Evolutionary conservation across 2,329 filamentous ascomycete species (phyloP), one percentile per base, ranked within the genome.

Genomic region (Penicillium sp.): DNA sequence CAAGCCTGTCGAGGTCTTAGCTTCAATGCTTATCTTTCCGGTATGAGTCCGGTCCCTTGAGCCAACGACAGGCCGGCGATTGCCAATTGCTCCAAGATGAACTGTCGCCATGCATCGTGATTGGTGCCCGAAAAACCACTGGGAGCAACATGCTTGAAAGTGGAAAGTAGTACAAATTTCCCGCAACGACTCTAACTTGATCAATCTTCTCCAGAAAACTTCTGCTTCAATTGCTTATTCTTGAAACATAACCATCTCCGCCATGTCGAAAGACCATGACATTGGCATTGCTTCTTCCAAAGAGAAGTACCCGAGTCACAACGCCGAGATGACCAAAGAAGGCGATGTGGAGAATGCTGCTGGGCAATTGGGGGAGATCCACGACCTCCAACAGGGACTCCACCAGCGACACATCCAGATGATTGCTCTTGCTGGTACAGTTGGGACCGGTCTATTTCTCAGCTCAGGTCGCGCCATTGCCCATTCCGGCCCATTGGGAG

Each of bases 361-460:
- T 3, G 64, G 60, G 6, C 67, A 69, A 39, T 47, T 70, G 43
- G 60, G 63, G 10, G 68, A 70, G 40, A 58, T 65, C 40, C 57
- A 50, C 9, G 44, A 58, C 10, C 61, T 70, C 44, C 62, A 55
- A 44, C 67, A 72, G 37, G 71, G 71, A 14, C 67, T 74, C 9
- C 66, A 70, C 40, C 68, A 73, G 55, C 66, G 72, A 7, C 72
- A 74, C 35, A 74, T 74, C 51, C 70, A 74, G 58, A 75, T 75
- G 72, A 76, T 76, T 47, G 72, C 74, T 14, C 62, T 77, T 19
- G 74, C 74, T 2, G 74, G 75, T 33, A 74, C 71, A 4, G 73
- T 76, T 39, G 73, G 75, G 7, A 77, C 74, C 1, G 73, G 75
- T 50, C 67, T 77, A 1, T 77, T 77, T 35, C 66, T 77, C 7